phyloP scores from a whole-genome alignment of 306 rosid genomes.

The Trifolium pratense region DNA sequence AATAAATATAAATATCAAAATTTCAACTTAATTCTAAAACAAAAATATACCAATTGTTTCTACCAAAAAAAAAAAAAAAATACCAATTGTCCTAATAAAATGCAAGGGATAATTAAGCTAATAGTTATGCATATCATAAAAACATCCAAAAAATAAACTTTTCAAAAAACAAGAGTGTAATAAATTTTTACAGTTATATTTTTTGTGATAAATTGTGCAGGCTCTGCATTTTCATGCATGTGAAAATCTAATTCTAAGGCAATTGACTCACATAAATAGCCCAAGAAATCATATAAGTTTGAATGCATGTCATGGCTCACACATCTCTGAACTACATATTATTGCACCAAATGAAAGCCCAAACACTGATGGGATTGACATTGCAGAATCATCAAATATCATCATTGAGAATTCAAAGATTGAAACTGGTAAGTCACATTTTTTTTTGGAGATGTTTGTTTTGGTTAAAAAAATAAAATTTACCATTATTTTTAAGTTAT shows the following conservation, averaged over 20 bases:
- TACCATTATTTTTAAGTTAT: no score
- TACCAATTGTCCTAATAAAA: no score
- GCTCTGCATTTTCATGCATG: constrained; percentile 41
- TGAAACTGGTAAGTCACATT: constrained; percentile 41
- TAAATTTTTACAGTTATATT: no score
- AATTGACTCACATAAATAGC: constrained; percentile 37
- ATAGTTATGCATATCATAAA: no score
- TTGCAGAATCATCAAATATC: constrained; percentile 41
- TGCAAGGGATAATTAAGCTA: no score
- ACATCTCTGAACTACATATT: constrained; percentile 21
- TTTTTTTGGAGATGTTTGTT: neutral
- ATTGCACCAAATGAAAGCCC: constrained; percentile 56
- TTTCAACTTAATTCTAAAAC: no score
- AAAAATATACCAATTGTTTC: no score
- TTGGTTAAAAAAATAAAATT: neutral
- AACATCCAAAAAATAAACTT: no score
- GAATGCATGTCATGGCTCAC: constrained; percentile 17
- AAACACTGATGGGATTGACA: constrained; percentile 60
- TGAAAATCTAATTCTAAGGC: constrained; percentile 34
- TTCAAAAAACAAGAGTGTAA: no score
- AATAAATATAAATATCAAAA: no score
- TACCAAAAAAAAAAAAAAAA: no score
- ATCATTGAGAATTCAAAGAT: constrained; percentile 36
- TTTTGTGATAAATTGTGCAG: constrained; percentile 37
- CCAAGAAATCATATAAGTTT: constrained; percentile 48